A percentile compares a stretch with the other conserved stretches of the same genome.
phyloP scores from a whole-genome alignment of 2,329 filamentous ascomycete species.

The Ceratocystis huliohia region DNA sequence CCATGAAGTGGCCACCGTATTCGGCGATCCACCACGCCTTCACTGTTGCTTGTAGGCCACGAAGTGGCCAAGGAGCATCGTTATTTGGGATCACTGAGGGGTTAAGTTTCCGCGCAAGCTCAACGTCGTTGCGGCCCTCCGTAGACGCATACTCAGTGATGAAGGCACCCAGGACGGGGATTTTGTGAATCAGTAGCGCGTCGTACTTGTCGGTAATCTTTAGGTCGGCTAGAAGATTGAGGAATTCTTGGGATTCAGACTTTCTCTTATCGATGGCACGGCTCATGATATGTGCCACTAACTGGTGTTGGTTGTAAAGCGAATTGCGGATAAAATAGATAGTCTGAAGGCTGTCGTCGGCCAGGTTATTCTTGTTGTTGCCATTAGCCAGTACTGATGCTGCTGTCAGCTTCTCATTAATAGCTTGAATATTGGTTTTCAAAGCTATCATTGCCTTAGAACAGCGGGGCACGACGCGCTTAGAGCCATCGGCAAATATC shows the following conservation, averaged over 20 bases:
- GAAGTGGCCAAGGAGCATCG: constrained; percentile 56
- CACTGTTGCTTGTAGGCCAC: constrained; percentile 66
- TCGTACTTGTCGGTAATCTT: constrained; percentile 68
- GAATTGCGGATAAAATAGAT: constrained; percentile 70
- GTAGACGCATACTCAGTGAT: constrained; percentile 68
- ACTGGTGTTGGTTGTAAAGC: constrained; percentile 79
- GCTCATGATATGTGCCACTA: constrained; percentile 66
- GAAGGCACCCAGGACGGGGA: constrained; percentile 66
- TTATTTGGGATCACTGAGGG: constrained; percentile 54
- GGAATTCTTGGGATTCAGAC: constrained; percentile 59
- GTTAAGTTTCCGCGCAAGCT: constrained; percentile 59
- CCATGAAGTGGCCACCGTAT: constrained; percentile 80
- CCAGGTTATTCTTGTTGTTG: constrained; percentile 36
- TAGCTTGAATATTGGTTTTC: constrained; percentile 60
- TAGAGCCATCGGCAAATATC: constrained; percentile 41
- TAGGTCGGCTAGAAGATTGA: constrained; percentile 53
- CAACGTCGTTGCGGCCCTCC: constrained; percentile 54
- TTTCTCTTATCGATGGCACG: constrained; percentile 66
- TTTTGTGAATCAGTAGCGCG: constrained; percentile 58
- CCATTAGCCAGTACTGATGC: constrained; percentile 60
- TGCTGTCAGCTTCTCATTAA: constrained; percentile 64
- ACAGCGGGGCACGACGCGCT: constrained; percentile 60
- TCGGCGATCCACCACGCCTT: constrained; percentile 82
- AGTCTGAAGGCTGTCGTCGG: constrained; percentile 57
- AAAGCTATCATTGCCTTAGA: constrained; percentile 64